Conservation (phyloP, 2,329 filamentous ascomycete species). For the Geosmithia flava region DNA sequence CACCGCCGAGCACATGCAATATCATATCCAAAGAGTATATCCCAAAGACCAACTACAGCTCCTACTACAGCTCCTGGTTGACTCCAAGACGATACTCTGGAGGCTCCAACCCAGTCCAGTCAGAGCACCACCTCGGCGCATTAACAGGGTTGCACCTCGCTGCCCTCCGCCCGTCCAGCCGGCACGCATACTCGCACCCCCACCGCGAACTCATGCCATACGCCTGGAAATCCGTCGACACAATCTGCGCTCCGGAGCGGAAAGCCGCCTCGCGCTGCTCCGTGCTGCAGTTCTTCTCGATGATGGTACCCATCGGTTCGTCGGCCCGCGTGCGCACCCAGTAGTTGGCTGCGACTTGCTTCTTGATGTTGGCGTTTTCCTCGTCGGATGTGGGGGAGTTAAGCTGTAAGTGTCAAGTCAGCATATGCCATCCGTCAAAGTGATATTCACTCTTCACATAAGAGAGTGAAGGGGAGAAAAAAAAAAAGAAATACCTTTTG, state of each 20-base stretch:
- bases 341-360: conserved; percentile 30
- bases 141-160: conserved; percentile 19
- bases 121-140: conserved; percentile 7
- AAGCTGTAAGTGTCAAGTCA: conserved; percentile 13
- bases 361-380: conserved; percentile 25
- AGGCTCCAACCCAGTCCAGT: conserved; percentile 7
- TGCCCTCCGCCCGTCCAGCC: conserved; percentile 9
- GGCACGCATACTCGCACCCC: conserved; percentile 27
- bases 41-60: too few relatives aligned
- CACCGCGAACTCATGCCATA: conserved; percentile 33
- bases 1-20: too few relatives aligned
- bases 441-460: too few relatives aligned
- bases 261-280: conserved; percentile 26
- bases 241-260: conserved; percentile 33
- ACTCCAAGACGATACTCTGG: conserved; percentile 4
- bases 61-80: too few relatives aligned
- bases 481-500: conserved; percentile 18
- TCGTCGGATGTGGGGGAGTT: conserved; percentile 25
- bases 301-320: conserved; percentile 28
- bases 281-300: conserved; percentile 22
- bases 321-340: conserved; percentile 36
- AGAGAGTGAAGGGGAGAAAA: background rate
- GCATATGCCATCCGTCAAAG: too few relatives aligned
- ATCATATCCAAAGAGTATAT: too few relatives aligned
- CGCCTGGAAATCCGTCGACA: conserved; percentile 33